These are phyloP conservation scores for Trichosanthes cucumerina DNA, from an alignment of 306 rosid species.

Conservation along the genomic window DNA sequence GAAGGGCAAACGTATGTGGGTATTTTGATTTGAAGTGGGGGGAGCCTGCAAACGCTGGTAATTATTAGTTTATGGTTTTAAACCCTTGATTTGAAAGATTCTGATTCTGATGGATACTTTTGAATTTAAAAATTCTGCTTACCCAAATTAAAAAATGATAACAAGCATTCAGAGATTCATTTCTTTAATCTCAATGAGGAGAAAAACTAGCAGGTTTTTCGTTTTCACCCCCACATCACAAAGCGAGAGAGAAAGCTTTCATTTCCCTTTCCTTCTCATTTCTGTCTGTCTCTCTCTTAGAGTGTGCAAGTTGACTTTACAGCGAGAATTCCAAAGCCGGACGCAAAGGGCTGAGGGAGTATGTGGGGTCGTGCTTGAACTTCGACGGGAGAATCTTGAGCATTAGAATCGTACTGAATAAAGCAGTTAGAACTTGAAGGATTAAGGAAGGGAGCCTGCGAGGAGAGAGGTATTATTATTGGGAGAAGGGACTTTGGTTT, in stretches of 20 bases:
- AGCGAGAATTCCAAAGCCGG: constrained; percentile 18
- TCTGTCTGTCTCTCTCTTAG: not conserved
- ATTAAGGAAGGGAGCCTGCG: not conserved
- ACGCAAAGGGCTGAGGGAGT: not conserved
- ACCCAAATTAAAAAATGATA: not conserved
- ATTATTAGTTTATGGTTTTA: not conserved
- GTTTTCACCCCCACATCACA: not conserved
- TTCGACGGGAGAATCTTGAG: constrained; percentile 22
- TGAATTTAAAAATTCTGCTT: not conserved
- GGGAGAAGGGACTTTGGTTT: not conserved
- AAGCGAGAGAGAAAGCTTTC: not conserved
- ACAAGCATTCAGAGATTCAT: not conserved
- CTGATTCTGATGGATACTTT: constrained; percentile 24
- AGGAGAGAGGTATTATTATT: not conserved
- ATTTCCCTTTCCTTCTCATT: not conserved
- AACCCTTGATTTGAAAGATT: constrained; percentile 15
- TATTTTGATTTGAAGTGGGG: constrained; percentile 12
- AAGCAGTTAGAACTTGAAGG: not conserved
- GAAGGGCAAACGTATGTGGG: not conserved
- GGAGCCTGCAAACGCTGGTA: not conserved
- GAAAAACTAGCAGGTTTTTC: not conserved
- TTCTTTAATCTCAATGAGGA: not conserved
- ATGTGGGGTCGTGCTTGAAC: constrained; percentile 15
- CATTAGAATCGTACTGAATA: constrained; percentile 9
- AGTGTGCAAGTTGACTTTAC: constrained; percentile 35